Evolutionary conservation across 495 filamentous ascomycete genomes (phyloP), one percentile per base, ranked within the genome.

Genomic region (Evernia prunastri): DNA sequence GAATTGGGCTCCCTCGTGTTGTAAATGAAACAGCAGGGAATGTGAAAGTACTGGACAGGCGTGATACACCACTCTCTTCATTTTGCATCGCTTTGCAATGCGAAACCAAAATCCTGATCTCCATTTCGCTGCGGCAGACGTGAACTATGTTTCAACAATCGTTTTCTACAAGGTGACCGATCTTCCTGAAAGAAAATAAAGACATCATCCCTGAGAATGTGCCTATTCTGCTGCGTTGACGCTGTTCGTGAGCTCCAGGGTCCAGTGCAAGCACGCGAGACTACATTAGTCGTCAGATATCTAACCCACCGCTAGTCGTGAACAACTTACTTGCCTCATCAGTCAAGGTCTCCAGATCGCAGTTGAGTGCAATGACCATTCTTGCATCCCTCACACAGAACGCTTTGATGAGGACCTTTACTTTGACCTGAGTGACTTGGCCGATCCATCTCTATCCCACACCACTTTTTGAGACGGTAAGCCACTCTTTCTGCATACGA

Each of bases 391-490:
- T 81, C 79, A 72, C 79, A 82, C 39, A 79, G 63, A 54, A 69
- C 39, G 15, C 66, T 74, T 57, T 74, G 39, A 64, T 82, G 80
- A 59, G 80, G 80, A 63, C 69, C 69, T 53, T 35, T 66, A 45
- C 69, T 53, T 35, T 66, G 47, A 33, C 59, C 67, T 53, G 63
- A 71, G 63, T 68, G 65, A 49, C 12, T 31, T 9, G 72, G 75
- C 33, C 0, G 47, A 56, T 78, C 70, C 56, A 77, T 62, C 63
- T 72, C 62, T n/a, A 81, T 66, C 27, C 79, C 79, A 72, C 68
- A 70, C 79, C 80, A 83, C 67, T 76, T 77, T 68, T 78, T 79
- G 31, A 83, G 63, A 66, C 79, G 69, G 69, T 82, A 82, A 31
- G 78, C 72, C 18, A 83, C 72, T 65, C 81, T 72, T 64, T 81